Evolutionary conservation across 345 rosid species (phyloP).

Genomic region (Angophora floribunda): DNA sequence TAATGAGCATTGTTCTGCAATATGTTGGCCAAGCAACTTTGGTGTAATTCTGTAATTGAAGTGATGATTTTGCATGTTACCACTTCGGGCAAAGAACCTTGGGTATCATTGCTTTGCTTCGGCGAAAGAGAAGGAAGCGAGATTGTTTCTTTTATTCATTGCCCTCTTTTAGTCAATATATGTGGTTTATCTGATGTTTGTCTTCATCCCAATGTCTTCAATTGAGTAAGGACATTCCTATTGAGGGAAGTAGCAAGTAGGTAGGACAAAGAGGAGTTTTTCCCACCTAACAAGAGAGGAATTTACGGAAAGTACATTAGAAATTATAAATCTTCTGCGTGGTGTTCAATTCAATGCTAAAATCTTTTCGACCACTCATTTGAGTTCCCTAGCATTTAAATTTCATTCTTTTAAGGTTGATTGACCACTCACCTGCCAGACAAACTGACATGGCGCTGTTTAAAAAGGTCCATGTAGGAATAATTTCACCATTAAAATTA

Average conservation of each 20-base stretch:
- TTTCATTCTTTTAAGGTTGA: background rate
- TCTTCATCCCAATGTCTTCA: background rate
- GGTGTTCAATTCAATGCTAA: background rate
- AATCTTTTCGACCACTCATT: background rate
- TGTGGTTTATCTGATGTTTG: background rate
- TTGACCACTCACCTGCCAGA: background rate
- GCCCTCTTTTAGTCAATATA: background rate
- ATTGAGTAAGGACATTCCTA: background rate
- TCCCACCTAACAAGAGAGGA: background rate
- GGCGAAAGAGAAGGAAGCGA: background rate
- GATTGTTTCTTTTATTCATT: background rate
- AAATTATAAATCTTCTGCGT: background rate
- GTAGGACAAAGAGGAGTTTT: background rate
- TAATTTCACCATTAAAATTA: background rate
- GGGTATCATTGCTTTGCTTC: background rate
- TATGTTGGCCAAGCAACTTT: background rate
- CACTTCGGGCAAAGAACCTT: background rate
- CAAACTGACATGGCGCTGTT: background rate
- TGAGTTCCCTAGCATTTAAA: background rate
- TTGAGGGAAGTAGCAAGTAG: background rate
- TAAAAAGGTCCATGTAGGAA: background rate
- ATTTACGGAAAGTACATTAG: background rate
- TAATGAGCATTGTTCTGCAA: background rate
- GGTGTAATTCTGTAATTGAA: background rate
- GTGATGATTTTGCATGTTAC: background rate